Evolutionary conservation across 129 eudicot species (phyloP).

Genomic region (Calendula officinalis): DNA sequence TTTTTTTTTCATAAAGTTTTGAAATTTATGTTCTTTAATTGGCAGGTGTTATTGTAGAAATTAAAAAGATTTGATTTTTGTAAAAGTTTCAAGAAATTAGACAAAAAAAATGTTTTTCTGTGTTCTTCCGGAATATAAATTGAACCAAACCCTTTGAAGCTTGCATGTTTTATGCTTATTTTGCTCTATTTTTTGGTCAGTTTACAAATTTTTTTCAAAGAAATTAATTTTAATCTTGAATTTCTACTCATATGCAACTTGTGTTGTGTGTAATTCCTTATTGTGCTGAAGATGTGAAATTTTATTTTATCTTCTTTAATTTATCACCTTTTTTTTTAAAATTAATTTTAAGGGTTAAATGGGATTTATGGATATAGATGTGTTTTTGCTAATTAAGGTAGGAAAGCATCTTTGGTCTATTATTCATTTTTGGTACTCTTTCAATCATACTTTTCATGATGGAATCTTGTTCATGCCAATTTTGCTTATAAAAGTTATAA

Average conservation of each 20-base stretch:
- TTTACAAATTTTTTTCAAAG: no score
- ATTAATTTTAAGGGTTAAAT: background rate
- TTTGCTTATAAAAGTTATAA: constrained; percentile 25
- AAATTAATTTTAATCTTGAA: no score
- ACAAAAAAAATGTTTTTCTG: no score
- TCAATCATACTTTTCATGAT: constrained; percentile 38
- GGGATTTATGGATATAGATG: constrained; percentile 15
- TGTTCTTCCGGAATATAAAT: background rate
- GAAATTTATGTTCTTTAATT: constrained; percentile 1
- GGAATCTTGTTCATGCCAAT: constrained; percentile 40
- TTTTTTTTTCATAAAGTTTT: constrained; percentile 3
- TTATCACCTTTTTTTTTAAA: background rate
- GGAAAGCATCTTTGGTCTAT: constrained; percentile 25
- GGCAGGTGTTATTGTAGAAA: background rate
- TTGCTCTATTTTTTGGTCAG: background rate
- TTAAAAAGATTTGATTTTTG: no score
- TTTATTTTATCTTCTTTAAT: background rate
- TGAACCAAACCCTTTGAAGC: constrained; percentile 11
- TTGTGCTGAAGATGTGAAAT: no score
- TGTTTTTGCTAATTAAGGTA: constrained; percentile 31
- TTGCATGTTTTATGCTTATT: constrained; percentile 12
- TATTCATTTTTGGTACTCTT: constrained; percentile 25
- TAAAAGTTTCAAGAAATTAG: no score
- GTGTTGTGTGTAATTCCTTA: no score
- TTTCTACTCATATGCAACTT: background rate